Conservation (phyloP, 1,284 basidiomycete species). For the Agroathelia rolfsii region DNA sequence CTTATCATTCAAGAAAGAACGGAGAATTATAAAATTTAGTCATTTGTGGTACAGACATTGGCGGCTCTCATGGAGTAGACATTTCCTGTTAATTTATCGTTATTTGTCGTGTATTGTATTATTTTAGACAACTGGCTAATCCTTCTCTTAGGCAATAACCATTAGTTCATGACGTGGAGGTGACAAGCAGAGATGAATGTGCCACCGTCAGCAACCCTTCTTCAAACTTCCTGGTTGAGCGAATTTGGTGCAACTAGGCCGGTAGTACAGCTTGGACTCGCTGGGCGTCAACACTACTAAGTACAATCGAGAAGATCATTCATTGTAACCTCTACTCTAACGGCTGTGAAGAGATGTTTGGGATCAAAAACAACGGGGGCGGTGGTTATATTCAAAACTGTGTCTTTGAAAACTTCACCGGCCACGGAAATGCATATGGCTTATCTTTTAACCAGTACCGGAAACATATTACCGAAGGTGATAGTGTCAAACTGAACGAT, state of each 20-base stretch:
- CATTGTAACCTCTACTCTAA: conserved; percentile 25
- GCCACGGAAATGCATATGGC: conserved; percentile 23
- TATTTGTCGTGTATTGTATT: neutral
- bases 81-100: conserved; percentile 16
- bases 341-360: conserved; percentile 26
- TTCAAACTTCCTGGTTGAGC: conserved; percentile 24
- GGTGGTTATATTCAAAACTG: conserved; percentile 24
- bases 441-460: conserved; percentile 25
- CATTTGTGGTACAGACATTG: conserved; percentile 25
- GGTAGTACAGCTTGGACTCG: conserved; percentile 27
- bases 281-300: conserved; percentile 21
- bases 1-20: conserved; percentile 23
- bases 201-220: conserved; percentile 27
- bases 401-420: conserved; percentile 23
- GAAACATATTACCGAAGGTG: conserved; percentile 16
- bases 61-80: conserved; percentile 27
- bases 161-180: conserved; percentile 28
- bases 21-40: conserved; percentile 28
- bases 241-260: conserved; percentile 28
- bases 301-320: conserved; percentile 23
- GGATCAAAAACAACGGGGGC: conserved; percentile 28
- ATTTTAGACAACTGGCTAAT: too few species aligned
- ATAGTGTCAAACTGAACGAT: conserved; percentile 20
- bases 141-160: conserved; percentile 15
- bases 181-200: conserved; percentile 29